Evolutionary conservation across 2,329 filamentous ascomycete species (phyloP).

Genomic region (Penicillium digitatum): DNA sequence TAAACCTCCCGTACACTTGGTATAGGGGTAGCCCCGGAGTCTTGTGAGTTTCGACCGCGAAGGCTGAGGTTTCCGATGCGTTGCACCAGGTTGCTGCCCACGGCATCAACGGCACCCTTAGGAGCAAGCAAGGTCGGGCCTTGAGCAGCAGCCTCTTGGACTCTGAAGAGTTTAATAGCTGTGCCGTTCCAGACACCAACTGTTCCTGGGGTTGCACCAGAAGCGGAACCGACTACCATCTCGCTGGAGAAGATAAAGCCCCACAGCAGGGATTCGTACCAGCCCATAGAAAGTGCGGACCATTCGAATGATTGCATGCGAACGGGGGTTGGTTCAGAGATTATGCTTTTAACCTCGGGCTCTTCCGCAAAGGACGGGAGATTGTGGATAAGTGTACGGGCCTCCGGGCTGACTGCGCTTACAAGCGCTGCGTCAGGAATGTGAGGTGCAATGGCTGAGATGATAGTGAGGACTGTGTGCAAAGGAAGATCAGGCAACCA

Average conservation of each 20-base stretch:
- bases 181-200: constrained; percentile 95
- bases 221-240: constrained; percentile 59
- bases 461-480: constrained; percentile 76
- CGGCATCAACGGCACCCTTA: constrained; percentile 85
- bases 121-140: constrained; percentile 80
- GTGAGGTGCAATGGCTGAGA: constrained; percentile 56
- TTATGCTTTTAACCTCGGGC: constrained; percentile 63
- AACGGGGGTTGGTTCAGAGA: constrained; percentile 65
- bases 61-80: constrained; percentile 79
- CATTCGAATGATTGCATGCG: constrained; percentile 90
- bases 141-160: constrained; percentile 76
- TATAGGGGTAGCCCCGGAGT: constrained; percentile 31
- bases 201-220: constrained; percentile 64
- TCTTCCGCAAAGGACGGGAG: constrained; percentile 45
- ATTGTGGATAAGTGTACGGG: constrained; percentile 42
- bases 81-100: constrained; percentile 83
- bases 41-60: constrained; percentile 29
- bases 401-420: constrained; percentile 37
- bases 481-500: constrained; percentile 91
- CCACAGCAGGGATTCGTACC: constrained; percentile 96
- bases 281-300: constrained; percentile 83
- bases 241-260: constrained; percentile 87
- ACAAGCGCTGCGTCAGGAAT: constrained; percentile 48
- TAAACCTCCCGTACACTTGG: constrained; percentile 39
- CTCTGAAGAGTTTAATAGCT: constrained; percentile 78